Conservation (phyloP, 139 green algal species). For the Medakamo hakoo region DNA sequence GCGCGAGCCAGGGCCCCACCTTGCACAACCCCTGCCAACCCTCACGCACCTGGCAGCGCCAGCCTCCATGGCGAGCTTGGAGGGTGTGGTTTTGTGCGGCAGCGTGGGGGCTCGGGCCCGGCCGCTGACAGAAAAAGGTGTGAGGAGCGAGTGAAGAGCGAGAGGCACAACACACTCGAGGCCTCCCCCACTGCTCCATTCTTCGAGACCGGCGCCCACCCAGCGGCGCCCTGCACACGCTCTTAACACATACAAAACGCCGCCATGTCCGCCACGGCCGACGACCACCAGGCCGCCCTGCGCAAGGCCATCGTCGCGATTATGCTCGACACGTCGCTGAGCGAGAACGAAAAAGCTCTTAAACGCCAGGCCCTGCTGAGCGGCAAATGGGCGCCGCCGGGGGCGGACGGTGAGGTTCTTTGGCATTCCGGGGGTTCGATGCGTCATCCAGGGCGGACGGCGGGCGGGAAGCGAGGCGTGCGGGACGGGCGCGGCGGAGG, state of each 20-base stretch:
- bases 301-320: slow-evolving; percentile 53
- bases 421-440: too few relatives aligned
- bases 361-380: slow-evolving; percentile 59
- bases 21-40: too few relatives aligned
- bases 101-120: background rate
- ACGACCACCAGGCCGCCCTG: slow-evolving; percentile 22
- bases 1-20: too few relatives aligned
- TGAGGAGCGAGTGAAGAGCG: background rate
- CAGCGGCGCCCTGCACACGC: background rate
- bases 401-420: slow-evolving; percentile 1
- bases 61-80: too few relatives aligned
- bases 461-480: too few relatives aligned
- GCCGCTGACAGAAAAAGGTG: background rate
- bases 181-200: background rate
- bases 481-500: too few relatives aligned
- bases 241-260: slow-evolving; percentile 1
- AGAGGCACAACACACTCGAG: background rate
- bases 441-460: too few relatives aligned
- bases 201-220: background rate
- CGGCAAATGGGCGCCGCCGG: slow-evolving; percentile 26
- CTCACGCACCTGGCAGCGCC: too few relatives aligned
- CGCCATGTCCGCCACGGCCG: slow-evolving; percentile 2
- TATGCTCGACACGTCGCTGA: slow-evolving; percentile 46
- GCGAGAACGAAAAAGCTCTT: slow-evolving; percentile 60
- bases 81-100: background rate